A percentile compares a stretch with the other conserved stretches of the same genome.
Conservation (phyloP, 225 moss, liverwort and hornwort genomes). For the Neckera pumila region DNA sequence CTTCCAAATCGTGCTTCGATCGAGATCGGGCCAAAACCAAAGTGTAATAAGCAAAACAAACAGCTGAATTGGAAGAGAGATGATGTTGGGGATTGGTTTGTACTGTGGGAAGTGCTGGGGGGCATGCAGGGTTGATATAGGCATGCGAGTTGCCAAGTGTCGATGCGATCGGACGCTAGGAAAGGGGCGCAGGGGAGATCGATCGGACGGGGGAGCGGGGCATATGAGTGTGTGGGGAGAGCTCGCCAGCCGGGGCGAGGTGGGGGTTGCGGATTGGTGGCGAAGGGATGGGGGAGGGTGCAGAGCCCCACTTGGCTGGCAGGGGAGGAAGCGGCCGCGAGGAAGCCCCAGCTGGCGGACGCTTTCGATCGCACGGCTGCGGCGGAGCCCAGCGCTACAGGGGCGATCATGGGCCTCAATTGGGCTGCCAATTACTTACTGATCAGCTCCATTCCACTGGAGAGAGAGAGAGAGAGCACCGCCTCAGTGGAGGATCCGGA, state of each 20-base stretch:
- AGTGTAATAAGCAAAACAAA: not conserved
- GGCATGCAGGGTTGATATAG: not conserved
- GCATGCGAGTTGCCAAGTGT: not conserved
- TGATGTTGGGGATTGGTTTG: no score
- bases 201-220: not conserved
- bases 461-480: not conserved
- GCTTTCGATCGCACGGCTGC: slow-evolving; percentile 22
- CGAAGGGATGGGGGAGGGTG: not conserved
- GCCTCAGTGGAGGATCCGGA: not conserved
- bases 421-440: no score
- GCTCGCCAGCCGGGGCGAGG: not conserved
- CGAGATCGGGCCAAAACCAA: not conserved
- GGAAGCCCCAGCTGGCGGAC: slow-evolving; percentile 10
- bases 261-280: slow-evolving; percentile 4
- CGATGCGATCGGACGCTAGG: not conserved
- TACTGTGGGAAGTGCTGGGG: no score
- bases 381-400: not conserved
- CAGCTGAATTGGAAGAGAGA: no score
- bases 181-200: not conserved
- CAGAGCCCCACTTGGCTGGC: slow-evolving; percentile 21
- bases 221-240: not conserved
- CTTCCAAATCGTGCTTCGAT: not conserved
- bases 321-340: not conserved
- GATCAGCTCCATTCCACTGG: no score
- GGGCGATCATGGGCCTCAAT: no score